Conservation (phyloP, 1,284 basidiomycete species). For the Rhodotorula glutinis region DNA sequence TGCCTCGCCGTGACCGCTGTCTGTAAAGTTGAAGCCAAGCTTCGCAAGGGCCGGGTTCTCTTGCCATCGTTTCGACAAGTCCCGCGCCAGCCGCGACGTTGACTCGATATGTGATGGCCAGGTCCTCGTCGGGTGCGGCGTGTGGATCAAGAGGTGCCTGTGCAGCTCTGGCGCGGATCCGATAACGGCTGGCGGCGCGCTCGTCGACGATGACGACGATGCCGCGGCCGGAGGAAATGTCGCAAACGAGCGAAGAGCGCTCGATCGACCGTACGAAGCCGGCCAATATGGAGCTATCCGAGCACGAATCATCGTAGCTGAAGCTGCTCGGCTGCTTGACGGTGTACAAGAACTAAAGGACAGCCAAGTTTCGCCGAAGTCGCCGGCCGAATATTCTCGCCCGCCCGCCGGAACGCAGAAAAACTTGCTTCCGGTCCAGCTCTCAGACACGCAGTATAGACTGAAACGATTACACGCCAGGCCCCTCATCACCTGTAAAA, state of each 20-base stretch:
- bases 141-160: conserved; percentile 31
- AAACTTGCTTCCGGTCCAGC: no score
- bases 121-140: conserved; percentile 3
- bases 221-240: not conserved
- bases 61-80: conserved; percentile 20
- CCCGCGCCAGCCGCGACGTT: conserved; percentile 25
- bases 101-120: conserved; percentile 40
- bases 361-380: no score
- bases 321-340: not conserved
- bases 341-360: no score
- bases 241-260: not conserved
- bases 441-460: no score
- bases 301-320: not conserved
- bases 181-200: conserved; percentile 9
- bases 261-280: not conserved
- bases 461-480: no score
- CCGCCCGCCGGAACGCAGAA: no score
- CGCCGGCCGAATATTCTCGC: no score
- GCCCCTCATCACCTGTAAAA: no score
- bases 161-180: conserved; percentile 15
- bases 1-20: not conserved
- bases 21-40: conserved; percentile 20
- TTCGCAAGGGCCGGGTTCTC: not conserved
- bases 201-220: not conserved
- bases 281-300: not conserved